These are phyloP conservation scores for Plantago coronopus DNA, from an alignment of 305 asterid genomes.

Conservation along the genomic window DNA sequence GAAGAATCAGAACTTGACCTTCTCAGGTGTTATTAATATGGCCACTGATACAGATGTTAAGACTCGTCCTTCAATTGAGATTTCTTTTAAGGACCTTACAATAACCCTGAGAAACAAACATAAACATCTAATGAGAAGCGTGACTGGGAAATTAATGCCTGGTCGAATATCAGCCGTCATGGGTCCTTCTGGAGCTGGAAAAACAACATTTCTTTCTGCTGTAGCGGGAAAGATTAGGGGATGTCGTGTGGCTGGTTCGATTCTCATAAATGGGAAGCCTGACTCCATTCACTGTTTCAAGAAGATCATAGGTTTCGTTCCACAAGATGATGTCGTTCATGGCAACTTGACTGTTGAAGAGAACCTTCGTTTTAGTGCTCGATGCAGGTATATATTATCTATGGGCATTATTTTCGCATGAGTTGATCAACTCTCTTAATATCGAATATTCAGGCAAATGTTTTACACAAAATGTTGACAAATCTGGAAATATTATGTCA, in stretches of 20 bases:
- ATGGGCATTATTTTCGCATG: neutral
- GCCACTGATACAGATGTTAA: constrained; percentile 70
- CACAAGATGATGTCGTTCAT: constrained; percentile 98
- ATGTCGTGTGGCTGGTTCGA: constrained; percentile 65
- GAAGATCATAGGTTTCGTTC: constrained; percentile 88
- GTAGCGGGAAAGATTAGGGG: constrained; percentile 80
- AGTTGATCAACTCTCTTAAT: too few relatives aligned
- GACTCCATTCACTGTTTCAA: constrained; percentile 83
- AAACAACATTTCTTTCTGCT: constrained; percentile 95
- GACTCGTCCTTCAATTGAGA: constrained; percentile 82
- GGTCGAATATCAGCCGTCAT: constrained; percentile 95
- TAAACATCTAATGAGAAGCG: constrained; percentile 88
- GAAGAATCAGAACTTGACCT: constrained; percentile 73
- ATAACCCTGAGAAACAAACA: constrained; percentile 72
- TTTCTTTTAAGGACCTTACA: constrained; percentile 85
- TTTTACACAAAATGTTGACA: too few relatives aligned
- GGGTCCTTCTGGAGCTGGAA: constrained; percentile 99
- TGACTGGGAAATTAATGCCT: constrained; percentile 76
- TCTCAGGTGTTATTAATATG: constrained; percentile 89
- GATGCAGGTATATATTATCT: constrained; percentile 70
- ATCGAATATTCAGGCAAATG: too few relatives aligned
- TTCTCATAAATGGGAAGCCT: constrained; percentile 81
- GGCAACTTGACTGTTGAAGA: constrained; percentile 97
- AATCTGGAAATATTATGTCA: too few relatives aligned
- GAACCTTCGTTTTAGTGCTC: constrained; percentile 92